These are phyloP conservation scores for Vitellaria paradoxa DNA, from an alignment of 179 eudicot species.

Conservation along the genomic window DNA sequence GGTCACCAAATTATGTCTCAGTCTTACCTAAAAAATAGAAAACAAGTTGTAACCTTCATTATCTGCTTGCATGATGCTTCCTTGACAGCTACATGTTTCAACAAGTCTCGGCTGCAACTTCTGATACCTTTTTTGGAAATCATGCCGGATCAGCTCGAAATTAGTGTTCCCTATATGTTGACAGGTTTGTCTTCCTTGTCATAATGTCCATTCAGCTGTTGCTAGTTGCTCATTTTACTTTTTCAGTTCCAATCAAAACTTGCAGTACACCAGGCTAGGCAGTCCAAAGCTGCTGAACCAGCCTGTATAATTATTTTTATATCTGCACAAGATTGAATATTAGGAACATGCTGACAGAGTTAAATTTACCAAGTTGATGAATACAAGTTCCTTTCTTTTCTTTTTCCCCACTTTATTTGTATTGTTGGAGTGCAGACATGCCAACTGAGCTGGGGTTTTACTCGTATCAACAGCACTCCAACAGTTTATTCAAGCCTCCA, in stretches of 20 bases:
- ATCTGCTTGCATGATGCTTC: slow-evolving; percentile 7
- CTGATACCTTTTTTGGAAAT: slow-evolving; percentile 38
- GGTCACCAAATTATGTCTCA: too few species aligned
- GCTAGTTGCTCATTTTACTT: not conserved
- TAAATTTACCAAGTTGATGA: too few species aligned
- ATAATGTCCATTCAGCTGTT: not conserved
- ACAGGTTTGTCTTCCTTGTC: slow-evolving; percentile 33
- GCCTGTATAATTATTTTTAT: not conserved
- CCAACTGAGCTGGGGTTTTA: too few species aligned
- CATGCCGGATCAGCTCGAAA: slow-evolving; percentile 40
- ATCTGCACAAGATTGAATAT: too few species aligned
- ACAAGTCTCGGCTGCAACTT: slow-evolving; percentile 48
- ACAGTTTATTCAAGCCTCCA: not conserved
- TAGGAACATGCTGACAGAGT: too few species aligned
- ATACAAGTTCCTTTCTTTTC: too few species aligned
- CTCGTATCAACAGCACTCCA: too few species aligned
- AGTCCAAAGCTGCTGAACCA: not conserved
- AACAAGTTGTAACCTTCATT: not conserved
- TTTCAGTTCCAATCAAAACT: not conserved
- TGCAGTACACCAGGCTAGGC: not conserved
- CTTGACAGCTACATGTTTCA: slow-evolving; percentile 67
- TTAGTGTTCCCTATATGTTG: slow-evolving; percentile 33
- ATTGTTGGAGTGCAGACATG: too few species aligned
- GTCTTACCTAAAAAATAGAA: too few species aligned
- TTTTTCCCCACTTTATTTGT: too few species aligned